These are phyloP conservation scores for Pulicaria dysenterica DNA, from an alignment of 129 eudicot species.

Conservation along the genomic window DNA sequence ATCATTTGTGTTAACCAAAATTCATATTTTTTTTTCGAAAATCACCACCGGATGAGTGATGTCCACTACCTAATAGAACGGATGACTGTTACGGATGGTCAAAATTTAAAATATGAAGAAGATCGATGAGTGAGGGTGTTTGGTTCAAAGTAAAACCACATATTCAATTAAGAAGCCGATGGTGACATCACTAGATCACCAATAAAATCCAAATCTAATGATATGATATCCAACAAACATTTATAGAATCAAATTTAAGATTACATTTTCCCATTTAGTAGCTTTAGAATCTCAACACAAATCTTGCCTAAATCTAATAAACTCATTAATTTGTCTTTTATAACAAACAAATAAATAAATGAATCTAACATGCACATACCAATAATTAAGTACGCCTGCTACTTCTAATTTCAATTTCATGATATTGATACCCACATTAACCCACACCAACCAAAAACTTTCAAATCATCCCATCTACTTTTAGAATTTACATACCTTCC, in stretches of 20 bases:
- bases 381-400: slow-evolving; percentile 19
- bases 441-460: slow-evolving; percentile 7
- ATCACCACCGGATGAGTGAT: no score
- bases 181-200: slow-evolving; percentile 6
- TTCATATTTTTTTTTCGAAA: no score
- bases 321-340: slow-evolving; percentile 24
- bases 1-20: no score
- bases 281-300: slow-evolving; percentile 26
- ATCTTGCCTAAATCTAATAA: slow-evolving; percentile 27
- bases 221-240: slow-evolving; percentile 28
- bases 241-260: slow-evolving; percentile 31
- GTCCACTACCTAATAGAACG: no score
- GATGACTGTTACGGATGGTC: no score
- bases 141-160: slow-evolving; percentile 7
- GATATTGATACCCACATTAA: no score
- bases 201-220: slow-evolving; percentile 22
- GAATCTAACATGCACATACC: not conserved
- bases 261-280: slow-evolving; percentile 18
- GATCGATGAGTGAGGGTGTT: not conserved
- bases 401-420: not conserved
- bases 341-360: no score
- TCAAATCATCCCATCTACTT: slow-evolving; percentile 20
- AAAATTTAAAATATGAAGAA: no score
- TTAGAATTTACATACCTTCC: not conserved
- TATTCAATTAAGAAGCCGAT: not conserved